Percentiles rank a stretch among this genome's conserved stretches.
Conservation (phyloP, 1,139 yeast genomes). For the Geotrichum klebahnii region DNA sequence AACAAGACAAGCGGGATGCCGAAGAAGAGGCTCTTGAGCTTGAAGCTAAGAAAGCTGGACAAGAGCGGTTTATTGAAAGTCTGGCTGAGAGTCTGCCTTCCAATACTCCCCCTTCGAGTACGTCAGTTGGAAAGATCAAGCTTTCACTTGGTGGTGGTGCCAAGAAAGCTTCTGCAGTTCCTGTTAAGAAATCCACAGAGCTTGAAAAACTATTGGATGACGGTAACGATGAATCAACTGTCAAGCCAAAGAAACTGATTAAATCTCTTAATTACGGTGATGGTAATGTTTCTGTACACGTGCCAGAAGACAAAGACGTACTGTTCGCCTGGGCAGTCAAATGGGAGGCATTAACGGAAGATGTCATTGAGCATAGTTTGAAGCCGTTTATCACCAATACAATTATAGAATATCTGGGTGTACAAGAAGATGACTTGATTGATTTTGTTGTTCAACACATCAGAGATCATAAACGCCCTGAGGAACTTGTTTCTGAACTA, state of each 20-base stretch:
- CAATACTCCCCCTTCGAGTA: neutral
- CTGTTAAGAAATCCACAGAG: slow-evolving; percentile 2
- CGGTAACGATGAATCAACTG: neutral
- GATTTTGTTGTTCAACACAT: slow-evolving; percentile 34
- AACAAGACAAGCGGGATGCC: slow-evolving; percentile 33
- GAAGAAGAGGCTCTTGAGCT: slow-evolving; percentile 28
- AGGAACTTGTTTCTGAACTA: slow-evolving; percentile 33
- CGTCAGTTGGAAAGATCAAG: slow-evolving; percentile 19
- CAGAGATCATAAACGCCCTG: slow-evolving; percentile 30
- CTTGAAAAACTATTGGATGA: slow-evolving; percentile 15
- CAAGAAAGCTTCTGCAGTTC: slow-evolving; percentile 5
- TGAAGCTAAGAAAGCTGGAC: slow-evolving; percentile 11
- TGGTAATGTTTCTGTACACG: slow-evolving; percentile 23
- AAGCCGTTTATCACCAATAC: slow-evolving; percentile 32
- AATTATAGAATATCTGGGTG: slow-evolving; percentile 38
- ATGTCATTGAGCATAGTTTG: slow-evolving; percentile 28
- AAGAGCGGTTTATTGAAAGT: slow-evolving; percentile 15
- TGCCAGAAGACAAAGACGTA: slow-evolving; percentile 28
- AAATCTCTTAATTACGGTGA: slow-evolving; percentile 1
- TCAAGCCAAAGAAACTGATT: slow-evolving; percentile 9
- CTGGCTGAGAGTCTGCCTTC: slow-evolving; percentile 4
- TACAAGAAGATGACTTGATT: slow-evolving; percentile 39
- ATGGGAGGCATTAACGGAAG: slow-evolving; percentile 34
- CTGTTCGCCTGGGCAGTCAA: slow-evolving; percentile 30
- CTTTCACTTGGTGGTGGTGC: slow-evolving; percentile 15